phyloP scores from a whole-genome alignment of 2,329 filamentous ascomycete genomes.

The Cercospora brassicicola region DNA sequence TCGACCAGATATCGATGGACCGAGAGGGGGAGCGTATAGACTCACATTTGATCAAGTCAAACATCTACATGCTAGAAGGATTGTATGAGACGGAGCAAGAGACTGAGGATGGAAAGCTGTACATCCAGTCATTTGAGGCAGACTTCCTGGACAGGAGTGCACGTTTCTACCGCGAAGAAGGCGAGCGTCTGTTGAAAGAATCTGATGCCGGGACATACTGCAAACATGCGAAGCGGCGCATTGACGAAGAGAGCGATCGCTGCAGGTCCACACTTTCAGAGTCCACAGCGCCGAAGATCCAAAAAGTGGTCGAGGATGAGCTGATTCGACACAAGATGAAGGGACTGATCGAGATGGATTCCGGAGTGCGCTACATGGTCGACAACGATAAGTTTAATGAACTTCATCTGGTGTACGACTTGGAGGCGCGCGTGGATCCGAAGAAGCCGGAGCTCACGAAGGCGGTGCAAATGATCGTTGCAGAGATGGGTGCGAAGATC shows the following conservation, averaged over 20 bases:
- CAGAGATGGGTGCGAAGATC: constrained; percentile 78
- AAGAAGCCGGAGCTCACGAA: constrained; percentile 69
- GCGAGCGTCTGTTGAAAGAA: constrained; percentile 69
- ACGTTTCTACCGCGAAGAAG: constrained; percentile 74
- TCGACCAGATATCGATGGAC: constrained; percentile 92
- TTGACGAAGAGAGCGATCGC: constrained; percentile 77
- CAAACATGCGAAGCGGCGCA: constrained; percentile 68
- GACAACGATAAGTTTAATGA: constrained; percentile 82
- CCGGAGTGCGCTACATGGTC: constrained; percentile 84
- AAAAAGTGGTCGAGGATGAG: constrained; percentile 74
- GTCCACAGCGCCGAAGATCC: constrained; percentile 70
- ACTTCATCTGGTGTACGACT: constrained; percentile 74
- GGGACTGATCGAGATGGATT: constrained; percentile 83
- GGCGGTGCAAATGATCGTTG: constrained; percentile 71
- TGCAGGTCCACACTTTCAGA: constrained; percentile 79
- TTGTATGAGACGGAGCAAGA: constrained; percentile 82
- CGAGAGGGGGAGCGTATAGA: constrained; percentile 87
- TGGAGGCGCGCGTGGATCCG: constrained; percentile 74
- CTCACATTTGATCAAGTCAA: constrained; percentile 75
- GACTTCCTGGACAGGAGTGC: constrained; percentile 70
- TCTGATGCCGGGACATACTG: constrained; percentile 82
- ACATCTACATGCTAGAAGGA: constrained; percentile 83
- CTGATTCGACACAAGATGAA: constrained; percentile 75
- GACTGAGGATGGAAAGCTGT: constrained; percentile 75
- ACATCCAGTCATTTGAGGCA: constrained; percentile 78